These are phyloP conservation scores for Pyrenochaeta sp. DNA, from an alignment of 2,329 filamentous ascomycete genomes.

Conservation along the genomic window DNA sequence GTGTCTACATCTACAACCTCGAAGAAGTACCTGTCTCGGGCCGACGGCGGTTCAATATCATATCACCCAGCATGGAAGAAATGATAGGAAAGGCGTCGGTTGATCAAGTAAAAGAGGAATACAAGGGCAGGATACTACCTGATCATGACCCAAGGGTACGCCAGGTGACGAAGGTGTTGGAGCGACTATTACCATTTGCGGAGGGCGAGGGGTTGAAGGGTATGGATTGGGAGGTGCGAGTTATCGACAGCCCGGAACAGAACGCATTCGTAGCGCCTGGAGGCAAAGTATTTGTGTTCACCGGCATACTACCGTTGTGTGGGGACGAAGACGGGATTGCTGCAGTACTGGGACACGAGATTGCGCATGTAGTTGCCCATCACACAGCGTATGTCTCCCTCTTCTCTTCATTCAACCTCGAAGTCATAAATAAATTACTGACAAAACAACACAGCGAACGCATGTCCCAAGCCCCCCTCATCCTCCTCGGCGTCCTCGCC, in stretches of 20 bases:
- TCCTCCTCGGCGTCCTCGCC: conserved; percentile 49
- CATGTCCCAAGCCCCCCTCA: conserved; percentile 56
- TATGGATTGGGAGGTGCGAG: conserved; percentile 72
- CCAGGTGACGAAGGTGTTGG: conserved; percentile 70
- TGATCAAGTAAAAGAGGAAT: conserved; percentile 64
- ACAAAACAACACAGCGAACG: conserved; percentile 59
- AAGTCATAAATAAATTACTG: no score
- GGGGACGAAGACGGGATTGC: conserved; percentile 74
- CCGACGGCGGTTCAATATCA: conserved; percentile 76
- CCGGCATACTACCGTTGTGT: conserved; percentile 74
- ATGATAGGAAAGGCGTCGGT: conserved; percentile 64
- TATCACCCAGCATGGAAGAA: conserved; percentile 64
- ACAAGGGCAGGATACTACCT: conserved; percentile 65
- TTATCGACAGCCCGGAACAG: conserved; percentile 73
- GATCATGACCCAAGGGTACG: conserved; percentile 65
- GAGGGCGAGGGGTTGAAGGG: conserved; percentile 57
- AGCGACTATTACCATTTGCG: conserved; percentile 71
- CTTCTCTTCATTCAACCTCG: background rate
- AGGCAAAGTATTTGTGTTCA: conserved; percentile 82
- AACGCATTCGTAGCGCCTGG: conserved; percentile 83
- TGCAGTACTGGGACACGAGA: conserved; percentile 80
- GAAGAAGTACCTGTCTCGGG: conserved; percentile 78
- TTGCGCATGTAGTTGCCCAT: conserved; percentile 70
- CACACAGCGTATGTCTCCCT: conserved; percentile 40
- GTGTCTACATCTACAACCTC: conserved; percentile 73